Percentiles rank a stretch among this genome's conserved stretches.
Conservation (phyloP, 805 yeast species). For the Kluyveromyces nonfermentans region DNA sequence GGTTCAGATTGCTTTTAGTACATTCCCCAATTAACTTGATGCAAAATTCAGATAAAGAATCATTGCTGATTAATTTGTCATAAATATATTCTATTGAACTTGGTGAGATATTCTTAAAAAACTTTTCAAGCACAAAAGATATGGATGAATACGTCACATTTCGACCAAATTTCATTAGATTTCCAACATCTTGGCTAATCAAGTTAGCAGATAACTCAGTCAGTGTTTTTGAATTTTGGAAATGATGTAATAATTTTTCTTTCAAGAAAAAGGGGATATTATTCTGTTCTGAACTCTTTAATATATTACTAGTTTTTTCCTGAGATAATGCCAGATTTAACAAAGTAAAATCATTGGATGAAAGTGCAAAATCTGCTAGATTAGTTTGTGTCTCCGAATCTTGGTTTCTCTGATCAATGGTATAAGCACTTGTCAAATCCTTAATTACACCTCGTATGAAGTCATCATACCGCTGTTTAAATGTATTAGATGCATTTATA, state of each 20-base stretch:
- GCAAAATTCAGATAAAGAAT: conserved; percentile 27
- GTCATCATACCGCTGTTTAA: conserved; percentile 20
- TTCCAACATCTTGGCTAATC: conserved; percentile 29
- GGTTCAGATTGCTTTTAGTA: conserved; percentile 27
- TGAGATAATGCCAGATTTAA: conserved; percentile 14
- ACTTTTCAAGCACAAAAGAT: conserved; percentile 54
- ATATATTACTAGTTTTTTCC: not conserved
- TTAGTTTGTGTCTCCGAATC: conserved; percentile 14
- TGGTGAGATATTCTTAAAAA: conserved; percentile 43
- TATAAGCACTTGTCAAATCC: conserved; percentile 18
- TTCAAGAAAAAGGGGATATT: conserved; percentile 16
- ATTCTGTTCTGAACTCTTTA: conserved; percentile 1
- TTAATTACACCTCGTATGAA: conserved; percentile 17
- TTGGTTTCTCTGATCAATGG: conserved; percentile 16
- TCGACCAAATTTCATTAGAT: conserved; percentile 50
- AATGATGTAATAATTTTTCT: conserved; percentile 35
- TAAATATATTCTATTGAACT: conserved; percentile 46
- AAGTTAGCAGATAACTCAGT: conserved; percentile 32
- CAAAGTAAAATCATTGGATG: conserved; percentile 18
- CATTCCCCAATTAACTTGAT: conserved; percentile 19
- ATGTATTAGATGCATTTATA: conserved; percentile 2
- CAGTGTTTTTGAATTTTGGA: conserved; percentile 58
- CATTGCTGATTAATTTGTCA: conserved; percentile 35
- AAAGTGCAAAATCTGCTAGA: conserved; percentile 24
- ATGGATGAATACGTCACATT: conserved; percentile 45